phyloP scores from a whole-genome alignment of 2,329 filamentous ascomycete genomes.

The Rutstroemia sydowiana region DNA sequence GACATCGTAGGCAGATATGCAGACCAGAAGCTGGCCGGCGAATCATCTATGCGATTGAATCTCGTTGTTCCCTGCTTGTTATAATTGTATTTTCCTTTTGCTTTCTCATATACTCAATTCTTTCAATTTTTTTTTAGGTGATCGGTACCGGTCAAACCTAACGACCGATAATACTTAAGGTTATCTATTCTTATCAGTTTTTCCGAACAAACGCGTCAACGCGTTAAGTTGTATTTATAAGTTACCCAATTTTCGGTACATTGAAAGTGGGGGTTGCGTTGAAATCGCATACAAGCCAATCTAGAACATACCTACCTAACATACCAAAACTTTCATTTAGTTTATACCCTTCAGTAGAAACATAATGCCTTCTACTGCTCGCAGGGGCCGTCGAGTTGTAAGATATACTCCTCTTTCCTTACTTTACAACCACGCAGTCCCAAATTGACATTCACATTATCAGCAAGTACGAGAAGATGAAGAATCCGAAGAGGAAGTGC shows the following conservation, averaged over 20 bases:
- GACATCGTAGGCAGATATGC: conserved; percentile 30
- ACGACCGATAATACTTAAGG: not conserved
- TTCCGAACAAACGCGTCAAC: conserved; percentile 1
- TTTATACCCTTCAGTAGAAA: not conserved
- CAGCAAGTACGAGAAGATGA: conserved; percentile 21
- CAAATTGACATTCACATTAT: conserved; percentile 9
- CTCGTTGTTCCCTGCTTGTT: not conserved
- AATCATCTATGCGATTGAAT: conserved; percentile 30
- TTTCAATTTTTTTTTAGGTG: not conserved
- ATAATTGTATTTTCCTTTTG: not conserved
- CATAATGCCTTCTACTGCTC: not conserved
- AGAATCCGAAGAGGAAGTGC: conserved; percentile 22
- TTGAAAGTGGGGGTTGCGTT: not conserved
- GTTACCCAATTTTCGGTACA: not conserved
- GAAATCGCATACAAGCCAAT: not conserved
- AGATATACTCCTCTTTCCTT: not conserved
- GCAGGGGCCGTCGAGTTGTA: conserved; percentile 1
- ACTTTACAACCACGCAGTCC: conserved; percentile 1
- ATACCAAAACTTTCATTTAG: not conserved
- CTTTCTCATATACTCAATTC: not conserved
- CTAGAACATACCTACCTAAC: too few species aligned
- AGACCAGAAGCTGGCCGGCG: conserved; percentile 17
- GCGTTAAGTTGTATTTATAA: conserved; percentile 2
- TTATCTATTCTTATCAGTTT: not conserved
- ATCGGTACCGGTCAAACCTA: not conserved